Evolutionary conservation across 169 alveolate species (phyloP), one percentile per base, ranked within the genome.

Genomic region (Pseudocohnilembus persalinus): DNA sequence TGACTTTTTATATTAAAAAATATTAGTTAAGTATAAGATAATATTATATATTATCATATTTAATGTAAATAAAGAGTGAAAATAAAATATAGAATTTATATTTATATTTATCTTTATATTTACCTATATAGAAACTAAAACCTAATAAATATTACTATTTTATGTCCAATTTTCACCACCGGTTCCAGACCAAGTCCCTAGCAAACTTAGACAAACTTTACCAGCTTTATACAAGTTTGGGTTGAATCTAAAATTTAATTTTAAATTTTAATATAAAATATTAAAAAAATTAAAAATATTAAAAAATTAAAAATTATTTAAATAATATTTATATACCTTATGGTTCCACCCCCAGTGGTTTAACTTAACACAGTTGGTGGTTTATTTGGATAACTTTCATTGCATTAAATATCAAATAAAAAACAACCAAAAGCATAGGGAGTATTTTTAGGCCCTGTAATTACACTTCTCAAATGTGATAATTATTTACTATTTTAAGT

Each of bases 191-290:
- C 98, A 97, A 6, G 98, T 97, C 29, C 98, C 97, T 32, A 95
- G 87, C 29, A 97, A 84, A 76, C 96, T 89, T 72, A 97, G 85
- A 75, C 98, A 96, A 0, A 97, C 98, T 72, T 92, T 91, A 16
- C 99, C 98, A 84, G 93, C 93, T 16, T 92, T 83, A 82, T 97
- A 97, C 29, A 95, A 89, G 83, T 97, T 97, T 24, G 98, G 98
- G 83, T 97, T 97, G 83, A 97, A 97, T 76, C 98, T 90, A 0
- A 92, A 77, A 1, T 83, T 68, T n/a, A n/a, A n/a, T n/a, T n/a
- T n/a, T n/a, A n/a, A n/a, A n/a, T n/a, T n/a, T n/a, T n/a, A n/a
- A n/a, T n/a, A 49, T 11, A 11, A 49, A 49, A 49, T 49, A 49
- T 49, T 49, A 11, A 49, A 20, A 20, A 49, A 49, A 49, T 49